Evolutionary conservation across 352 stramenopile genomes (phyloP), one percentile per base, ranked within the genome.

Genomic region (Phytophthora gonapodyides): DNA sequence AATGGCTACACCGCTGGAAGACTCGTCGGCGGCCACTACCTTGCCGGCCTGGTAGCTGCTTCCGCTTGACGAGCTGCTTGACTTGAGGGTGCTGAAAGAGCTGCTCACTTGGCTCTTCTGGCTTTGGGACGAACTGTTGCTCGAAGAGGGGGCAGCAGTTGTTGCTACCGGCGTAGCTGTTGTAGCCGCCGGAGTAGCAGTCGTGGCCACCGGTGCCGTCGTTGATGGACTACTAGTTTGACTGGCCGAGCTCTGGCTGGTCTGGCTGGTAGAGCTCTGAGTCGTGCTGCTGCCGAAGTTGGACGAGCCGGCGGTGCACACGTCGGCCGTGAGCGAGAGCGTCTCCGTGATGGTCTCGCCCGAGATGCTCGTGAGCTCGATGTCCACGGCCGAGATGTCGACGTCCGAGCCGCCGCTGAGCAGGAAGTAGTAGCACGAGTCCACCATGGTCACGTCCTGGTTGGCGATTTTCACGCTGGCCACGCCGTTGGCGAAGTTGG

Each of bases 371-470:
- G 80, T 91, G 36, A 87, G 57, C 13, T 77, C 53, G 27, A 91
- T 67, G 43, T 67, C 51, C 12, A 87, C 61, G 10, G 64, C 55
- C 13, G 56, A 65, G 3, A 84, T 64, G 35, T 84, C 62, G 35
- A 71, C 45, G 56, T 58, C 57, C 27, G 49, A 43, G 7, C 64
- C 63, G n/a, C 64, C 67, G n/a, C 75, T 69, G 1, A 84, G 57
- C 27, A 88, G 34, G 45, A 71, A 91, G 63, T 88, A 91, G 62
- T 80, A 89, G 27, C 76, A 84, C 41, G 79, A 88, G 62, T 76
- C 75, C 33, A 90, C 65, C 79, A 89, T 88, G 2, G 64, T 80
- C 19, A 83, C 84, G 50, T 72, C 86, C 67, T 66, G 86, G 36
- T 75, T 67, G 63, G 71, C 77, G 37, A 86, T 78, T 24, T 68